phyloP scores from a whole-genome alignment of 2,329 filamentous ascomycete genomes.

The Lasiodiplodia citricola region DNA sequence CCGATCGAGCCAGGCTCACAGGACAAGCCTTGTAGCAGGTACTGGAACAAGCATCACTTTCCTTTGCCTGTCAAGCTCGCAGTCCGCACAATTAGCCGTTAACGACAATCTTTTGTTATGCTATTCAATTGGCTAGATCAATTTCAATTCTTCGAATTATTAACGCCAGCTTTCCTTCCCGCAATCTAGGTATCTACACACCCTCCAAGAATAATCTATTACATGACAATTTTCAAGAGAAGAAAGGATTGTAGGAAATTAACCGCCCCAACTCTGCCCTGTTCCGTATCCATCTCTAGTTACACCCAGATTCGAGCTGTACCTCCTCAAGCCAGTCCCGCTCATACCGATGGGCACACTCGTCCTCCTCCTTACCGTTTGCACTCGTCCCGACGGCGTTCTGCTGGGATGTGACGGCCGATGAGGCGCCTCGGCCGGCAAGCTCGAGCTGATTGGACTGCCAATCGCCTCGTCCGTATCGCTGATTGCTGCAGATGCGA shows the following conservation, averaged over 20 bases:
- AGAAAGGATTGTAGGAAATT: background rate
- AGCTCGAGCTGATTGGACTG: background rate
- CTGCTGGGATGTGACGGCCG: slow-evolving; percentile 27
- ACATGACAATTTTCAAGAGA: background rate
- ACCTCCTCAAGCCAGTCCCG: slow-evolving; percentile 50
- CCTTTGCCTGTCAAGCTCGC: background rate
- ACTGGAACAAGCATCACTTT: background rate
- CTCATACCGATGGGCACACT: slow-evolving; percentile 52
- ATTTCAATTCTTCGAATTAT: background rate
- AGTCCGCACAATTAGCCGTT: background rate
- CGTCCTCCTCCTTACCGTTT: slow-evolving; percentile 44
- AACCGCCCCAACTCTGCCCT: slow-evolving; percentile 25
- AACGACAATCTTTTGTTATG: background rate
- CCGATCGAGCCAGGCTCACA: background rate
- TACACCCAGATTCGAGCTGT: slow-evolving; percentile 52
- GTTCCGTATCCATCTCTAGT: slow-evolving; percentile 40
- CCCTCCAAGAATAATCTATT: background rate
- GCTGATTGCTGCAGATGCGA: slow-evolving; percentile 32
- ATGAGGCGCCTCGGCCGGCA: slow-evolving; percentile 25
- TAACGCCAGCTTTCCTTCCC: background rate
- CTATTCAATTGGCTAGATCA: background rate
- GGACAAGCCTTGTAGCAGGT: background rate
- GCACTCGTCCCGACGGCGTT: slow-evolving; percentile 30
- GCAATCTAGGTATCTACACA: background rate
- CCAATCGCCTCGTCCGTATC: slow-evolving; percentile 31